These are phyloP conservation scores for Xylariales sp. DNA, from an alignment of 2,329 filamentous ascomycete genomes.

Conservation along the genomic window DNA sequence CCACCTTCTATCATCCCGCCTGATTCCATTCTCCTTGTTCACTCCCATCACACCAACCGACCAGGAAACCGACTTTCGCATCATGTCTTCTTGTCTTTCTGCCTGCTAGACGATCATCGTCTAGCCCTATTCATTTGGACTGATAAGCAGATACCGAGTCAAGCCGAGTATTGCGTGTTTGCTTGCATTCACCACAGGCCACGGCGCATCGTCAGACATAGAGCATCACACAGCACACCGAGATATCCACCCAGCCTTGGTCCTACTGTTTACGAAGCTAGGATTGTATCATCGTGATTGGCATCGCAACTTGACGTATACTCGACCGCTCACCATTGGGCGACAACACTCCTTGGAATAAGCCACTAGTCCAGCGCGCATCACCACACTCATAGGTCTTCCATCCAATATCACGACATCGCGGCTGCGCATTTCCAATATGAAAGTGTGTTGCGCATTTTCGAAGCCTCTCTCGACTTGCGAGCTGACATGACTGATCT, in stretches of 20 bases:
- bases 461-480: no score
- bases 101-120: conserved; percentile 22
- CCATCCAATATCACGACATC: not conserved
- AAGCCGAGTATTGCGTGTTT: conserved; percentile 4
- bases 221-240: not conserved
- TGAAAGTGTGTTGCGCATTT: conserved; percentile 9
- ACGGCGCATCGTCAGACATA: not conserved
- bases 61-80: conserved; percentile 11
- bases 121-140: conserved; percentile 17
- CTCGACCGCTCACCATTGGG: no score
- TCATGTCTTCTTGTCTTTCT: conserved; percentile 20
- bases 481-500: no score
- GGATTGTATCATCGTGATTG: no score
- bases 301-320: no score
- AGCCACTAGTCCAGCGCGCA: not conserved
- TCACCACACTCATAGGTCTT: not conserved
- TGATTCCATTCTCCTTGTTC: no score
- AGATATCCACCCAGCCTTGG: not conserved
- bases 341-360: conserved; percentile 1
- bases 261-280: not conserved
- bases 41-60: no score
- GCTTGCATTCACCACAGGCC: conserved; percentile 1
- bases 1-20: no score
- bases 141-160: conserved; percentile 14
- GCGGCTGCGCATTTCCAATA: conserved; percentile 1